Evolutionary conservation across 176 grass and related monocot species (phyloP), one percentile per base, ranked within the genome.

Genomic region (Puccinellia tenuiflora): DNA sequence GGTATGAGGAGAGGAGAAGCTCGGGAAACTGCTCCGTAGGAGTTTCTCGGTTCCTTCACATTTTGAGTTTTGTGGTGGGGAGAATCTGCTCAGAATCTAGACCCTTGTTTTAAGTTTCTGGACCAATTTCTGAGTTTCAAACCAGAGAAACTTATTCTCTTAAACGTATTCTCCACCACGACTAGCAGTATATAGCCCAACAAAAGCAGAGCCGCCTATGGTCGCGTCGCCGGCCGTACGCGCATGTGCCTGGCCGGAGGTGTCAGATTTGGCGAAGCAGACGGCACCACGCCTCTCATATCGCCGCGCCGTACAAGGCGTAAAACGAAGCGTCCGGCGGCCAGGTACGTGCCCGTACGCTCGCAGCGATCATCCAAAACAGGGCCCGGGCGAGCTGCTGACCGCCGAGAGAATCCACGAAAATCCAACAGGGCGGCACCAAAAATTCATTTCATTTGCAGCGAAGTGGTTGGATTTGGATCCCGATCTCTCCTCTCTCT

Each of bases 251-350:
- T 1, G 40, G 42, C 42, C 43, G 43, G 43, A 46, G 13, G 2
- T 46, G 43, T 46, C 3, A 46, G 45, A 2, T 15, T 80, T 40
- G 68, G 59, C 38, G 78, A 73, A 74, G 86, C 60, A 68, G 33
- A 43, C 16, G 16, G 61, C 4, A 35, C 67, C 10, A 80, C 15
- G 11, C 42, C 1, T 11, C 45, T 47, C 45, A 16, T 8, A 16
- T 16, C 45, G 45, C 65, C 9, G 65, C 68, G 21, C 13, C 35
- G 14, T 20, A 71, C 40, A 35, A 35, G 2, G 33, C 63, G 52
- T 86, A 55, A 77, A 77, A 77, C 78, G 63, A 85, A 39, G 73
- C 88, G 64, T 90, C 86, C 88, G 64, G 78, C 62, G 72, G 83
- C 54, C 78, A 86, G 72, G 73, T 31, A 16, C 26, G 7, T 48